Base-by-base conservation (phyloP, 192 early-diverging fungal genomes). In the Podila epigama region DNA sequence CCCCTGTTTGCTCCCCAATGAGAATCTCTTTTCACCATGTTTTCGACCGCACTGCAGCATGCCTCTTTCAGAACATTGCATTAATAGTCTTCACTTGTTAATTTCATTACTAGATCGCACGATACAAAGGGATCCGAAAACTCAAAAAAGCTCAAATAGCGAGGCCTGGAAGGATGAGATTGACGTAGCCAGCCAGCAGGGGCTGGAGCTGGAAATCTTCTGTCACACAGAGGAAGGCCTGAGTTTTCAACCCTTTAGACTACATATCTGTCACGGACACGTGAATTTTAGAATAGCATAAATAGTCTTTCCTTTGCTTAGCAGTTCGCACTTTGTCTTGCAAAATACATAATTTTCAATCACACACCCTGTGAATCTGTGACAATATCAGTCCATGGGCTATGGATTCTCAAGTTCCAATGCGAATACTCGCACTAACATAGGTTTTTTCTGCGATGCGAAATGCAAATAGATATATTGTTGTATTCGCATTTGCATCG, bases 121-220 rank as follows among this genome's bases (percentile, higher is more conserved):
- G 11, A 57, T 57, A n/a, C 33, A 33, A 36, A 57, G 33, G 55
- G 34, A 36, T 57, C 31, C 55, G 32, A 57, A 34, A 57, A 18
- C 55, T 57, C n/a, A n/a, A n/a, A n/a, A n/a, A n/a, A n/a, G n/a
- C n/a, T n/a, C n/a, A n/a, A n/a, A n/a, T n/a, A n/a, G n/a, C n/a
- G n/a, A n/a, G n/a, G n/a, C n/a, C n/a, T n/a, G 55, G 34, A 33
- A 57, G 55, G 55, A 57, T 35, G 55, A 57, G 32, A 57, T 57
- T 57, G 32, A 57, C 55, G 55, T 16, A 3, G 36, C 55, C 55
- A 33, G 36, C n/a, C n/a, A n/a, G n/a, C n/a, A n/a, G n/a, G n/a
- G 18, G 55, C 33, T 57, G 34, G 55, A 57, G 55, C 55, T 25
- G 55, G 55, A 35, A 36, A 57, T 57, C 36, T 57, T 35, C 55